A percentile compares a stretch with the other conserved stretches of the same genome.
phyloP scores from a whole-genome alignment of 1,139 yeast species.

The Wickerhamomyces sp. region DNA sequence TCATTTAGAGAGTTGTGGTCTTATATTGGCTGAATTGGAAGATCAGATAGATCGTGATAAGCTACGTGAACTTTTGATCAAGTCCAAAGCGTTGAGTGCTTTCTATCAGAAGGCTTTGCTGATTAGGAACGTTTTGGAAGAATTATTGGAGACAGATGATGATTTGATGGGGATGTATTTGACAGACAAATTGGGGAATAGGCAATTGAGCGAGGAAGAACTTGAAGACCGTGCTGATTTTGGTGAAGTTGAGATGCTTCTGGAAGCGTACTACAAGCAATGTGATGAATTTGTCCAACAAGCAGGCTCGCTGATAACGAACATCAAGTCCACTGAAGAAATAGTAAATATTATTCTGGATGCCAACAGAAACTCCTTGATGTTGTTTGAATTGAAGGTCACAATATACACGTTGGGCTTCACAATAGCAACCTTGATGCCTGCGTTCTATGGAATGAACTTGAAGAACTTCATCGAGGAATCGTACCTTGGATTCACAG shows the following conservation, averaged over 20 bases:
- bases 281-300: slow-evolving; percentile 80
- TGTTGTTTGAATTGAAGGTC: slow-evolving; percentile 66
- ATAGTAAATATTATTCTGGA: slow-evolving; percentile 74
- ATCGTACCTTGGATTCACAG: slow-evolving; percentile 41
- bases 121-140: slow-evolving; percentile 82
- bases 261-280: slow-evolving; percentile 72
- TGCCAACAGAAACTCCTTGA: slow-evolving; percentile 71
- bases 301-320: slow-evolving; percentile 62
- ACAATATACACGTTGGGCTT: slow-evolving; percentile 59
- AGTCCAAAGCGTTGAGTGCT: slow-evolving; percentile 73
- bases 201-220: slow-evolving; percentile 11
- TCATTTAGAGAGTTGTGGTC: slow-evolving; percentile 69
- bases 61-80: slow-evolving; percentile 71
- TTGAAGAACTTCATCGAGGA: slow-evolving; percentile 74
- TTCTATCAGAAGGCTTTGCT: slow-evolving; percentile 81
- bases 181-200: slow-evolving; percentile 34
- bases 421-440: slow-evolving; percentile 59
- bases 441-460: slow-evolving; percentile 81
- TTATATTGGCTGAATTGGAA: slow-evolving; percentile 76
- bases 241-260: slow-evolving; percentile 66
- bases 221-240: slow-evolving; percentile 38
- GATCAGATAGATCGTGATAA: slow-evolving; percentile 80
- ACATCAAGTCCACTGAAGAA: slow-evolving; percentile 76
- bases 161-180: slow-evolving; percentile 66
- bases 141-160: slow-evolving; percentile 80